Evolutionary conservation across 2,329 filamentous ascomycete genomes (phyloP).

Genomic region (Pseudophaeomoniella oleicola): DNA sequence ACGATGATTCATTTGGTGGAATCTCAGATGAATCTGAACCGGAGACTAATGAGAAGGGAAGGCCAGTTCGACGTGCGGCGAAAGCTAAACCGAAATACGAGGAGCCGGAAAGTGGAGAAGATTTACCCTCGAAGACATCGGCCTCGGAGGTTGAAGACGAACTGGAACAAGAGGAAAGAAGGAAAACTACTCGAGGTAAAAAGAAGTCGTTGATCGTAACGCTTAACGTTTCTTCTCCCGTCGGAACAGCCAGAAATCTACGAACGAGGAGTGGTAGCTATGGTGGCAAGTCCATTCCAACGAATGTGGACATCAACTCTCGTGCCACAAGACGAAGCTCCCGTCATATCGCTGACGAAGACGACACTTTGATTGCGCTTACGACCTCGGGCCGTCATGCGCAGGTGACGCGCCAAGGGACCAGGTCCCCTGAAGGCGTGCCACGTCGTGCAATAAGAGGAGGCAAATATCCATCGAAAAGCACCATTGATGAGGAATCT

Average conservation of each 20-base stretch:
- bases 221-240: conserved; percentile 12
- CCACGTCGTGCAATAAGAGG: conserved; percentile 26
- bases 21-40: conserved; percentile 20
- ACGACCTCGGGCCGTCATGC: conserved; percentile 45
- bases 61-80: conserved; percentile 39
- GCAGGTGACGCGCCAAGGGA: conserved; percentile 37
- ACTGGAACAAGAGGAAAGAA: conserved; percentile 6
- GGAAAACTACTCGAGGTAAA: conserved; percentile 16
- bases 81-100: conserved; percentile 42
- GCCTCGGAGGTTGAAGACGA: conserved; percentile 13
- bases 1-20: conserved; percentile 29
- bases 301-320: conserved; percentile 12
- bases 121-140: conserved; percentile 10
- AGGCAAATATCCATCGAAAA: conserved; percentile 22
- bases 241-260: conserved; percentile 11
- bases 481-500: conserved; percentile 20
- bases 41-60: conserved; percentile 42
- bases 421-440: conserved; percentile 35
- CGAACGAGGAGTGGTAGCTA: conserved; percentile 18
- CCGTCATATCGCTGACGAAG: conserved; percentile 42
- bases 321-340: conserved; percentile 33
- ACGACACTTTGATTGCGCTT: conserved; percentile 41
- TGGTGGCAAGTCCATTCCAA: conserved; percentile 13
- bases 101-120: conserved; percentile 28
- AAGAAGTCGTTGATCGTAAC: conserved; percentile 11